Percentiles rank a stretch among this genome's conserved stretches.
Evolutionary conservation across 257 asterid genomes (phyloP).

Genomic region (Plectranthus barbatus): DNA sequence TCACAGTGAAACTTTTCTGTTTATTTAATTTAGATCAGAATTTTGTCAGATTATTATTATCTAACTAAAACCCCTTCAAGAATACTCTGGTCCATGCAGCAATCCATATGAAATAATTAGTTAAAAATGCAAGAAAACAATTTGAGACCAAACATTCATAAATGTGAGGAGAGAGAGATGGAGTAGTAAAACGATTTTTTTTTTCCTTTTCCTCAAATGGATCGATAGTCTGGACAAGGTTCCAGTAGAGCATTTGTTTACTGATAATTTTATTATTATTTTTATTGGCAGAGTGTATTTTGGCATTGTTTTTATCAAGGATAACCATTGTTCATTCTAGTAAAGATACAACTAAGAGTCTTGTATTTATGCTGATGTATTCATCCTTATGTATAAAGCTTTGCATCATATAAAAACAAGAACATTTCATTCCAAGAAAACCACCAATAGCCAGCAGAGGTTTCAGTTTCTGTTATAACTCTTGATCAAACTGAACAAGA

Average conservation of each 20-base stretch:
- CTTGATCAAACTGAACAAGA: slow-evolving; percentile 8
- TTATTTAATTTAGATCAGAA: neutral
- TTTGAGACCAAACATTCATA: slow-evolving; percentile 17
- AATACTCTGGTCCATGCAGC: slow-evolving; percentile 19
- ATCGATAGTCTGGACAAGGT: slow-evolving; percentile 26
- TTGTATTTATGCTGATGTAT: slow-evolving; percentile 24
- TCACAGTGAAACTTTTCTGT: neutral
- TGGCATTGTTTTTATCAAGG: slow-evolving; percentile 55
- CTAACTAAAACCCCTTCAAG: no score
- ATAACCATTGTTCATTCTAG: slow-evolving; percentile 35
- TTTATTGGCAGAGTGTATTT: neutral
- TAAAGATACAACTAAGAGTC: slow-evolving; percentile 29
- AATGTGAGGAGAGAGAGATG: no score
- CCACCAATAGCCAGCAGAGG: no score
- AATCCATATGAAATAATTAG: slow-evolving; percentile 23
- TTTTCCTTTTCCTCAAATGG: neutral
- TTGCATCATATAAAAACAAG: slow-evolving; percentile 22
- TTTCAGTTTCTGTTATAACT: slow-evolving; percentile 2
- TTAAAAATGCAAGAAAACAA: slow-evolving; percentile 28
- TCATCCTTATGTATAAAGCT: slow-evolving; percentile 31
- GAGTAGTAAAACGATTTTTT: neutral
- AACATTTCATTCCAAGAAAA: neutral
- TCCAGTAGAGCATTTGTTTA: slow-evolving; percentile 1
- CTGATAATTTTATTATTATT: slow-evolving; percentile 1
- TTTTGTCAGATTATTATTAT: neutral